A percentile compares a stretch with the other conserved stretches of the same genome.
Evolutionary conservation across 2,329 filamentous ascomycete genomes (phyloP).

Genomic region (Botrytis pseudocinerea): DNA sequence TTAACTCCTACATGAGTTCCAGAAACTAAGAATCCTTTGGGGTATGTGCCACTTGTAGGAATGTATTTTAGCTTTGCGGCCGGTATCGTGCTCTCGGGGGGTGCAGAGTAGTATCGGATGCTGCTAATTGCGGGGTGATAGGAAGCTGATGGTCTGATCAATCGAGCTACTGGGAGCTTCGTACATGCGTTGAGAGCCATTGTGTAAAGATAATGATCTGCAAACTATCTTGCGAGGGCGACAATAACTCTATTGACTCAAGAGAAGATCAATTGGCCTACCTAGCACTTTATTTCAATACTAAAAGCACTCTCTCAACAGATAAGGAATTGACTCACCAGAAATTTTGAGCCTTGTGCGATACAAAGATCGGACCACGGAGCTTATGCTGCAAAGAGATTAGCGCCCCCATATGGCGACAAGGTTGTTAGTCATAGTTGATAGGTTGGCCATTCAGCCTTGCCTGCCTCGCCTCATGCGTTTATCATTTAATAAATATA

Average conservation of each 20-base stretch:
- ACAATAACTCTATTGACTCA: neutral
- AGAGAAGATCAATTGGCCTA: conserved; percentile 4
- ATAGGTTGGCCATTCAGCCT: conserved; percentile 16
- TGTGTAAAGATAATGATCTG: conserved; percentile 14
- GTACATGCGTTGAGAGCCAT: conserved; percentile 38
- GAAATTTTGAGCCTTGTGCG: conserved; percentile 10
- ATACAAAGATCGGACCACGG: conserved; percentile 17
- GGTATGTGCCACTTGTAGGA: conserved; percentile 81
- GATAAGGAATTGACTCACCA: conserved; percentile 23
- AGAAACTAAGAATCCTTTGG: conserved; percentile 83
- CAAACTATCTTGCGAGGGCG: neutral
- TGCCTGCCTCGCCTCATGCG: conserved; percentile 4
- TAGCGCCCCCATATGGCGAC: neutral
- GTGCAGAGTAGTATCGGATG: conserved; percentile 58
- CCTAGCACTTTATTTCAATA: conserved; percentile 8
- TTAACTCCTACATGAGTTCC: conserved; percentile 93
- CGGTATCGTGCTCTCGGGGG: conserved; percentile 62
- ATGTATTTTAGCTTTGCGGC: conserved; percentile 87
- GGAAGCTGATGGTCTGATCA: conserved; percentile 33
- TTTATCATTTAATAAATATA: neutral
- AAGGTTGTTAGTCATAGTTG: conserved; percentile 2
- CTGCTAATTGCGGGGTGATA: conserved; percentile 27
- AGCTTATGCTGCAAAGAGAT: conserved; percentile 10
- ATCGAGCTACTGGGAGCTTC: conserved; percentile 31
- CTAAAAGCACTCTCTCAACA: neutral